Conservation (phyloP, 108 stramenopile genomes). For the Parietichytrium sp. region DNA sequence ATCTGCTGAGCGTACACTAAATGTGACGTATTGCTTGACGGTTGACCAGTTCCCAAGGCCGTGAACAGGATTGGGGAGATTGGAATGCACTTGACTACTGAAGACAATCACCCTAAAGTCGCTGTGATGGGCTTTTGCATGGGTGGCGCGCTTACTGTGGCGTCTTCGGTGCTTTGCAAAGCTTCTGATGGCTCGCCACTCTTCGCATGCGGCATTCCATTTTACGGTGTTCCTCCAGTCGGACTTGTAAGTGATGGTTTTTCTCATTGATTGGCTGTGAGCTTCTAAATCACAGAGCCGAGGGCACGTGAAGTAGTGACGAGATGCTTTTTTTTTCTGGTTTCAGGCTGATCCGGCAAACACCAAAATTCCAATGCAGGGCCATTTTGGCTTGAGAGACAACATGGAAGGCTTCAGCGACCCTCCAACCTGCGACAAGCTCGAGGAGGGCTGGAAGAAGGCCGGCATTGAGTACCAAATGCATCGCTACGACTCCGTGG, state of each 20-base stretch:
- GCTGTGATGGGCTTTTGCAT: slow-evolving; percentile 52
- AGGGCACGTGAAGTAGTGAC: too few relatives aligned
- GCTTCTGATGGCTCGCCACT: background rate
- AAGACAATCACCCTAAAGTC: slow-evolving; percentile 30
- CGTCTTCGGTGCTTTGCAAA: background rate
- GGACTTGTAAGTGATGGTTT: too few relatives aligned
- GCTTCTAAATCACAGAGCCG: too few relatives aligned
- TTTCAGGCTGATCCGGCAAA: slow-evolving; percentile 25
- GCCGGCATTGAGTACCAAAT: background rate
- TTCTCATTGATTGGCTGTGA: too few relatives aligned
- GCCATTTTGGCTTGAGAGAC: slow-evolving; percentile 47
- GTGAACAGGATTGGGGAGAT: slow-evolving; percentile 43
- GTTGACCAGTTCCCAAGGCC: slow-evolving; percentile 41
- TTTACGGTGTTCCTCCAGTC: slow-evolving; percentile 45
- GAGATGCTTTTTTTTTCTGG: too few relatives aligned
- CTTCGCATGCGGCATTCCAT: slow-evolving; percentile 43
- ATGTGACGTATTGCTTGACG: too few relatives aligned
- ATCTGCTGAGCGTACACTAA: too few relatives aligned
- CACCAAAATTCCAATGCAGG: slow-evolving; percentile 29
- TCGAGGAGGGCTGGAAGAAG: slow-evolving; percentile 42
- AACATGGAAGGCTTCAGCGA: slow-evolving; percentile 46
- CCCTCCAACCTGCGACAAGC: slow-evolving; percentile 34
- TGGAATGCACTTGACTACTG: slow-evolving; percentile 7
- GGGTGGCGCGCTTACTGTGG: slow-evolving; percentile 48
- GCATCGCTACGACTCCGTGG: slow-evolving; percentile 31